Base-by-base conservation (phyloP, 2,329 filamentous ascomycete species). In the Sporothrix curviconia region DNA sequence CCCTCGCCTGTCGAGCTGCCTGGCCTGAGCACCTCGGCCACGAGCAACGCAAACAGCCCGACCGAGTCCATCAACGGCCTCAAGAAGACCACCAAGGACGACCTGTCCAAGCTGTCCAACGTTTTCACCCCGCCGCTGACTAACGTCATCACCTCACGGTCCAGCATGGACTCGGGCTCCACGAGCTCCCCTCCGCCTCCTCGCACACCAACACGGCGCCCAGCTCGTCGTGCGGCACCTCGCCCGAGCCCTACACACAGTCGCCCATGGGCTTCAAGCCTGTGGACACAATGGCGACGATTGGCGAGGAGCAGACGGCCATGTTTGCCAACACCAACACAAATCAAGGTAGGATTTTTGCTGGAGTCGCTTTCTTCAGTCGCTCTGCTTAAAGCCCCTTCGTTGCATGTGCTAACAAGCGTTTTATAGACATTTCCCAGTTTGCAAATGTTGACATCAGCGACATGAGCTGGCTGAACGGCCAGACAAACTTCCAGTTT, bases 401-500 rank as follows among this genome's bases (percentile, higher is more conserved):
- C 28, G 28, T 32, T 32, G 28, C 28, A 5, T 6, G 28, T 11
- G 28, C 28, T 11, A 32, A 7, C 25, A 32, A 12, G 4, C 43
- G n/a, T n/a, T 64, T 65, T 66, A 8, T 43, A 74, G 72, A 70
- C 47, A 67, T 71, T n/a, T 68, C 69, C 17, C 69, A 71, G 30
- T 69, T 76, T 36, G 66, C 69, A 42, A 68, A 72, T 53, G 73
- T 81, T 55, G 77, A 79, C 61, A 71, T 76, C 59, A 78, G 75
- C 64, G 81, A 82, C 64, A 78, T 90, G 65, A 86, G 89, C 68
- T 92, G 87, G 82, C 76, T 94, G 81, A 85, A 39, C 3, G 85
- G 87, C 65, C 89, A 95, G 69, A 92, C 91, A 65, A 86, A 86
- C 58, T 89, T 89, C 57, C 84, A 88, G 62, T 96, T 97, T 66